phyloP scores from a whole-genome alignment of 2,329 filamentous ascomycete species.

The Aspergillus luchuensis region DNA sequence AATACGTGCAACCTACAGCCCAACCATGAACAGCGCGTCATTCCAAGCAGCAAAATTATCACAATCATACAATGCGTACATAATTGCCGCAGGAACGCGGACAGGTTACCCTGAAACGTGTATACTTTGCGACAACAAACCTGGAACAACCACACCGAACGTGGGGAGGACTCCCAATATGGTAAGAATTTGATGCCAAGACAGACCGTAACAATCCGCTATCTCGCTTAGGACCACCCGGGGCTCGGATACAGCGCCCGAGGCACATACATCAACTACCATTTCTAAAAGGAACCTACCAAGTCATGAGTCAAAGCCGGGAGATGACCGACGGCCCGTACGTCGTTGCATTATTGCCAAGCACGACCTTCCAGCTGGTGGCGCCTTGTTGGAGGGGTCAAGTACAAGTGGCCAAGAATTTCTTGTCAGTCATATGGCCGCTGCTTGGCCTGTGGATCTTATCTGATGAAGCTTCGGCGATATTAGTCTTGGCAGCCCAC shows the following conservation, averaged over 20 bases:
- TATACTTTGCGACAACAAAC: not conserved
- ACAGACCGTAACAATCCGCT: conserved; percentile 66
- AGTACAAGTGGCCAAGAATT: not conserved
- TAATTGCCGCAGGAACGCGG: not conserved
- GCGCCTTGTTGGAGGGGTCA: not conserved
- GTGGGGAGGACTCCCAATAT: conserved; percentile 49
- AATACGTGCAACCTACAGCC: not conserved
- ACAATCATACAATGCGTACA: not conserved
- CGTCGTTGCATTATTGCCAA: not conserved
- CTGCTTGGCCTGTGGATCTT: not conserved
- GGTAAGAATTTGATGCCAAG: conserved; percentile 49
- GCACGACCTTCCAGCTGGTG: not conserved
- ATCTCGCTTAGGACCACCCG: conserved; percentile 53
- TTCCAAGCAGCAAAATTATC: not conserved
- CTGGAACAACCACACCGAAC: conserved; percentile 27
- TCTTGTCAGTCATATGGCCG: not conserved
- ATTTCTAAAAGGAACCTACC: too few species aligned
- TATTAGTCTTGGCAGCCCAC: not conserved
- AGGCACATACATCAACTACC: not conserved
- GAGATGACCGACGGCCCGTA: not conserved
- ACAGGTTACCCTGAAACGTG: not conserved
- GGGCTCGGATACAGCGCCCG: not conserved
- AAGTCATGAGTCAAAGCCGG: too few species aligned
- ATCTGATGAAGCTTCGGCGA: not conserved
- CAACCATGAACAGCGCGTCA: not conserved